Evolutionary conservation across 345 rosid genomes (phyloP), one percentile per base, ranked within the genome.

Genomic region (Citrus cavaleriei): DNA sequence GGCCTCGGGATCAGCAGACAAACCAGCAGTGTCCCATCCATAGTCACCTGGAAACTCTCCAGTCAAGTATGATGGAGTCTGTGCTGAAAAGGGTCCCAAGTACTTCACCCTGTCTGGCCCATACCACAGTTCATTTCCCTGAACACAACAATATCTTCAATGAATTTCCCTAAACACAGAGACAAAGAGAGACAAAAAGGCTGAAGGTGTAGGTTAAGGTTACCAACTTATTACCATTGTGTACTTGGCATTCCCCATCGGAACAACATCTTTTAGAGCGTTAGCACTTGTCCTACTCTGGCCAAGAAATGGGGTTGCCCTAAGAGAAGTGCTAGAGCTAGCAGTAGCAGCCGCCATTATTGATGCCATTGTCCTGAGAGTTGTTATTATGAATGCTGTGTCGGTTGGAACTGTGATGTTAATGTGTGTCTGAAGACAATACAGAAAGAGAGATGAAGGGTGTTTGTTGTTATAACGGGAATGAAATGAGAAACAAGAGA

Each of bases 21-120:
- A 75, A 64, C 99, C 97, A 61, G 98, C 98, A 59, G 98, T 95
- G 83, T 95, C 98, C 98, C 99, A 95, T 72, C 99, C 97, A 76
- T 93, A 93, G 82, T 95, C 99, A 22, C 98, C 97, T 18, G 98
- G 99, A 75, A 95, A 92, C 84, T 93, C 98, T 79, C 98, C 97
- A 68, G 85, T 93, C 78, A 93, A 88, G 85, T 95, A 91, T 37
- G 98, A 88, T 6, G 99, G 99, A 71, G 96, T 95, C 82, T 95
- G 98, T 24, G 95, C 97, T 19, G 99, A 95, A 79, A 95, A 93
- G 4, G 99, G 99, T 84, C 98, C 99, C 87, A 93, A 85, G 84
- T 94, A 94, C 86, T 96, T 95, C 79, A 93, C 92, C 82, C 98
- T 90, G 87, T 93, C 98, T 42, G 97, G 97, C 79, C 98, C 99